Percentiles rank a stretch among this genome's conserved stretches.
These are phyloP conservation scores for Penicillium sp. DNA, from an alignment of 2,329 filamentous ascomycete genomes.

Conservation along the genomic window DNA sequence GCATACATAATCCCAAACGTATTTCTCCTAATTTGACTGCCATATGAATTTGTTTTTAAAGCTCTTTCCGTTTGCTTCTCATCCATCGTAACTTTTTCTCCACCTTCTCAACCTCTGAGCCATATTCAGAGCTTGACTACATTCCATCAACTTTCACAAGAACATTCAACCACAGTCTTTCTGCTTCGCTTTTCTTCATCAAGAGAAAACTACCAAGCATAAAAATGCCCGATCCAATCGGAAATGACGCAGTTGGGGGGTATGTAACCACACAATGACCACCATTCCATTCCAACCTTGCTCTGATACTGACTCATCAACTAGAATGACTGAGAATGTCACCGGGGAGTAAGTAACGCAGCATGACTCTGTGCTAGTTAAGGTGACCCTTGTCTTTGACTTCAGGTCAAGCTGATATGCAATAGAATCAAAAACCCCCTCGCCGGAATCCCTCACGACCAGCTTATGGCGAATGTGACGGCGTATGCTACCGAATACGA, in stretches of 20 bases:
- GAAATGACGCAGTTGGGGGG: slow-evolving; percentile 8
- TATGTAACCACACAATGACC: slow-evolving; percentile 2
- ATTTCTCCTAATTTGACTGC: neutral
- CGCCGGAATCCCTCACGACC: slow-evolving; percentile 11
- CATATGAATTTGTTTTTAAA: neutral
- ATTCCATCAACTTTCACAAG: neutral
- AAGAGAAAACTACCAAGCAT: neutral
- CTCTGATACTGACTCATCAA: neutral
- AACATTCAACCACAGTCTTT: neutral
- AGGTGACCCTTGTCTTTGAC: neutral
- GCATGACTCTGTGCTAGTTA: neutral
- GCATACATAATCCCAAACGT: neutral
- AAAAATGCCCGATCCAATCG: slow-evolving; percentile 3
- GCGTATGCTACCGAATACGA: slow-evolving; percentile 54
- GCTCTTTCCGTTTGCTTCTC: neutral
- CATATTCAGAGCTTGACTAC: neutral
- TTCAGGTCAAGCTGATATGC: neutral
- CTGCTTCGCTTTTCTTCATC: neutral
- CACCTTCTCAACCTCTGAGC: neutral
- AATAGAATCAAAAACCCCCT: slow-evolving; percentile 22
- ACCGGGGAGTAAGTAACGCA: slow-evolving; percentile 18
- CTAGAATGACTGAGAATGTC: slow-evolving; percentile 21
- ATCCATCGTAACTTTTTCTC: neutral
- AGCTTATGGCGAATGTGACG: slow-evolving; percentile 17
- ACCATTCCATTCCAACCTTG: neutral